Evolutionary conservation across 257 asterid genomes (phyloP).

Genomic region (Voacanga thouarsii): DNA sequence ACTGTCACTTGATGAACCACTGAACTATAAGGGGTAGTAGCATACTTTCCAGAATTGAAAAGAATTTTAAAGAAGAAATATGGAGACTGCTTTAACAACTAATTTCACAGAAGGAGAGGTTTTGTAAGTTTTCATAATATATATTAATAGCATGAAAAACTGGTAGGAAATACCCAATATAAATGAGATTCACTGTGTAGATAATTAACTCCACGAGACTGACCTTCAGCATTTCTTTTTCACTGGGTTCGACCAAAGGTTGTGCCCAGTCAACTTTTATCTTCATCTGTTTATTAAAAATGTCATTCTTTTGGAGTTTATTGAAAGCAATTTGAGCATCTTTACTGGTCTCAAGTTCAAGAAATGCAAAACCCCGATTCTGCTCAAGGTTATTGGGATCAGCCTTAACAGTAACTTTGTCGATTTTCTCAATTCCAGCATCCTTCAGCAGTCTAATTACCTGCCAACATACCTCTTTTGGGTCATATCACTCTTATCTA

Average conservation of each 20-base stretch:
- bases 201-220: constrained; percentile 25
- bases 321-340: constrained; percentile 65
- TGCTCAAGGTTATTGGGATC: constrained; percentile 48
- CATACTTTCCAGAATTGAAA: background rate
- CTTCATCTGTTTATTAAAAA: constrained; percentile 37
- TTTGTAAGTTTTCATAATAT: background rate
- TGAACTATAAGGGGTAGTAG: background rate
- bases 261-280: constrained; percentile 76
- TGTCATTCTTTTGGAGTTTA: constrained; percentile 54
- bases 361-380: constrained; percentile 72
- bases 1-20: background rate
- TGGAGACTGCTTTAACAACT: background rate
- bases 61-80: background rate
- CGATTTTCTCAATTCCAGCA: constrained; percentile 61
- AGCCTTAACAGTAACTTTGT: constrained; percentile 47
- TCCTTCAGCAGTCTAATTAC: constrained; percentile 41
- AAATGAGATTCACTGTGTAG: constrained; percentile 1
- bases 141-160: background rate
- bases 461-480: constrained; percentile 33
- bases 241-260: constrained; percentile 53
- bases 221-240: constrained; percentile 66
- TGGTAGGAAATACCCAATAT: background rate
- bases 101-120: background rate
- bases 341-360: constrained; percentile 62
- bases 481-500: constrained; percentile 20